Percentiles rank a stretch among this genome's conserved stretches.
Conservation (phyloP, 1,139 yeast species). For the Yamadazyma mexicana region DNA sequence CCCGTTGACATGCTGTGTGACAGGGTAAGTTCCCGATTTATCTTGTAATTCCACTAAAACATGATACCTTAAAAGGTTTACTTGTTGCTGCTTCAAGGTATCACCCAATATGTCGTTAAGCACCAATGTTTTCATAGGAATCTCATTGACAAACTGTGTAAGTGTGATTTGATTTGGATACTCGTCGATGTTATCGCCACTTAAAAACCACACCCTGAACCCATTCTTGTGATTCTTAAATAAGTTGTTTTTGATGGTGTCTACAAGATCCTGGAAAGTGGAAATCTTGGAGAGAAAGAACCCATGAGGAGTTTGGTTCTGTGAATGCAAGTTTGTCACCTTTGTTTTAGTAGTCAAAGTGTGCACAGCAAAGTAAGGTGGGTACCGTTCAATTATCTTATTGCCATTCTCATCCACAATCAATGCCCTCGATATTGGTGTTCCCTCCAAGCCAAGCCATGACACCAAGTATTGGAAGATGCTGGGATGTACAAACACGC, state of each 20-base stretch:
- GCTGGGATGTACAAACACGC: conserved; percentile 35
- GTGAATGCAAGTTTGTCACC: conserved; percentile 2
- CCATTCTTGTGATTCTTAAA: conserved; percentile 20
- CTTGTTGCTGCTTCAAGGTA: conserved; percentile 34
- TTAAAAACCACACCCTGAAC: conserved; percentile 43
- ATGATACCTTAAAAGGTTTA: conserved; percentile 28
- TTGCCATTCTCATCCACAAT: conserved; percentile 38
- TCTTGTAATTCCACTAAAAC: conserved; percentile 35
- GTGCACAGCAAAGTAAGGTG: conserved; percentile 54
- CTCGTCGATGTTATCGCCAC: conserved; percentile 23
- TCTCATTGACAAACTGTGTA: conserved; percentile 30
- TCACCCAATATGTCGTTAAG: conserved; percentile 22
- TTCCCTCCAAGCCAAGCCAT: conserved; percentile 56
- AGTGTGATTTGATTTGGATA: conserved; percentile 26
- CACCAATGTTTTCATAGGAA: conserved; percentile 32
- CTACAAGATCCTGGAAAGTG: conserved; percentile 36
- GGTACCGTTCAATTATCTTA: conserved; percentile 51
- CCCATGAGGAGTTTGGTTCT: conserved; percentile 15
- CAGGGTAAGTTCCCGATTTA: conserved; percentile 25
- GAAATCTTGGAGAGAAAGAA: conserved; percentile 30
- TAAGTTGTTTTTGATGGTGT: conserved; percentile 21
- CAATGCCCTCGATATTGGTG: conserved; percentile 49
- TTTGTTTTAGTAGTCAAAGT: conserved; percentile 33
- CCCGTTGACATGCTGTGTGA: conserved; percentile 22
- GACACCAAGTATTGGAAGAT: conserved; percentile 43